Evolutionary conservation across 805 yeast species (phyloP), one percentile per base, ranked within the genome.

Genomic region (Ogataea siamensis): DNA sequence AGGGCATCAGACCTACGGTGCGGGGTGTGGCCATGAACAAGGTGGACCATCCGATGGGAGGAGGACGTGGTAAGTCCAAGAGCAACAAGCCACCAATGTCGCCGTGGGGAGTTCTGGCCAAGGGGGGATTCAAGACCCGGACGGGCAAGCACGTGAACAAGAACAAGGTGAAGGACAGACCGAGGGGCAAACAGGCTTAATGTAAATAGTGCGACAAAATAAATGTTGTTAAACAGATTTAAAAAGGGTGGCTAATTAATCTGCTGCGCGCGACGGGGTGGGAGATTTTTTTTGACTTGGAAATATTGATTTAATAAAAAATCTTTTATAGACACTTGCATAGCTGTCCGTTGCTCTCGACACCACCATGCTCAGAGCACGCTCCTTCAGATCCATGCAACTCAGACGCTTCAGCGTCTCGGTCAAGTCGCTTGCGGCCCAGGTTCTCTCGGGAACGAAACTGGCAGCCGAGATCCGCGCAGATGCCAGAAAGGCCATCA

Each of bases 21-120:
- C 83, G 99, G 71, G 99, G 99, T 76, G 86, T 87, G 53, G 98
- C 99, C 34, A 87, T 87, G 96, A 93, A 93, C 68, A 93, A 93
- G 48, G 78, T 81, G 60, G 97, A 93, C 66, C 99, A 93, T 71
- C 99, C 99, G 49, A 89, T 87, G 58, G 99, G 99, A 73, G 99
- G 99, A 82, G 99, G 99, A 69, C 82, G 99, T 75, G 99, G 99
- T 78, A 93, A 93, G 66, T 85, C 95, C 45, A 93, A 93, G 80
- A 87, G 96, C 48, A 89, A 91, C 67, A 91, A 87, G 70, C 74
- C 84, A 43, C 86, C 98, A 13, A 87, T 84, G 71, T 85, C 96
- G 39, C 94, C 94, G 62, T 91, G 98, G 96, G 99, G 99, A 56
- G 82, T 81, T 44, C 65, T 84, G 57, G 83, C 91, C 28, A 91